phyloP scores from a whole-genome alignment of 2,329 filamentous ascomycete genomes.

The Trichophyton simii region DNA sequence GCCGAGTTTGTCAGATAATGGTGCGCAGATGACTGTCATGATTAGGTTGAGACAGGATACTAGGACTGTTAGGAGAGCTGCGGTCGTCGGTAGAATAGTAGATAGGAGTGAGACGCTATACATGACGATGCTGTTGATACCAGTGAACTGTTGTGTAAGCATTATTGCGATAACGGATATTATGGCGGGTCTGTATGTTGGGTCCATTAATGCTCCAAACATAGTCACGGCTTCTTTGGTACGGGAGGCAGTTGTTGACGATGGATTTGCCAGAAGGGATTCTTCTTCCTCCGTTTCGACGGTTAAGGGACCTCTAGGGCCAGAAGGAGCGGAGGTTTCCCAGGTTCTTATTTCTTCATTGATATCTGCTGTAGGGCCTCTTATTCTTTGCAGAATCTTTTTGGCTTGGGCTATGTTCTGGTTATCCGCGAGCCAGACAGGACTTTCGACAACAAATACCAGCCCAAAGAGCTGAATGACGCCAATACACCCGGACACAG shows the following conservation, averaged over 20 bases:
- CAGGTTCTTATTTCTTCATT: slow-evolving; percentile 56
- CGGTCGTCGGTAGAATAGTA: slow-evolving; percentile 66
- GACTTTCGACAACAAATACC: slow-evolving; percentile 72
- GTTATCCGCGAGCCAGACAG: slow-evolving; percentile 67
- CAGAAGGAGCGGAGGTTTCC: slow-evolving; percentile 30
- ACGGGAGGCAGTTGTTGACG: slow-evolving; percentile 54
- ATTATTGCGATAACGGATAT: slow-evolving; percentile 81
- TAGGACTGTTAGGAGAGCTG: slow-evolving; percentile 70
- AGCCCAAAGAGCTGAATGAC: slow-evolving; percentile 56
- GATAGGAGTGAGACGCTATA: slow-evolving; percentile 87
- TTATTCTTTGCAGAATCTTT: slow-evolving; percentile 58
- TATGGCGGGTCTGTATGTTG: slow-evolving; percentile 58
- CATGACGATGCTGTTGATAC: slow-evolving; percentile 97
- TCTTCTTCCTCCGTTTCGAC: slow-evolving; percentile 48
- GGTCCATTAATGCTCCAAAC: slow-evolving; percentile 50
- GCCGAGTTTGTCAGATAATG: slow-evolving; percentile 74
- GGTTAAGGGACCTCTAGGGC: neutral
- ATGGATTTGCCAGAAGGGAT: slow-evolving; percentile 44
- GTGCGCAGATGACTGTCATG: slow-evolving; percentile 68
- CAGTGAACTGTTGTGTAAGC: slow-evolving; percentile 83
- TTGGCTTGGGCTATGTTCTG: slow-evolving; percentile 50
- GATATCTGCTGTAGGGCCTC: slow-evolving; percentile 57
- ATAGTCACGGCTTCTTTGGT: slow-evolving; percentile 55
- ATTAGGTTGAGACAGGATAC: slow-evolving; percentile 79
- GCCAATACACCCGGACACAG: slow-evolving; percentile 56